Conservation (phyloP, 2,329 filamentous ascomycete species). For the Epichloe coenophiala region DNA sequence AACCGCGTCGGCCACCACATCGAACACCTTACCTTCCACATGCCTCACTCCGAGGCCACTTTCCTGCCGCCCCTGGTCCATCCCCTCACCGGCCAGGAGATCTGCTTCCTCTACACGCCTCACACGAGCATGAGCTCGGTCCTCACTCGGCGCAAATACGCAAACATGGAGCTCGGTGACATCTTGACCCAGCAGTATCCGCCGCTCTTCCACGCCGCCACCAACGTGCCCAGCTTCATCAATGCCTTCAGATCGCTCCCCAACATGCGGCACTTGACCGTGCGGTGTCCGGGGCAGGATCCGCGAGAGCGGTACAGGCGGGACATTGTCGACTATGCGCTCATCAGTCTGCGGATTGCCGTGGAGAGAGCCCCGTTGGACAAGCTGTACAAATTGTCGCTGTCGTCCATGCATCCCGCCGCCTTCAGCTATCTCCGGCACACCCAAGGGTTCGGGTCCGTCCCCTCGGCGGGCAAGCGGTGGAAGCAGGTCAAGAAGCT, state of each 20-base stretch:
- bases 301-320: slow-evolving; percentile 57
- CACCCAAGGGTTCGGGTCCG: slow-evolving; percentile 58
- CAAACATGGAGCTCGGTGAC: slow-evolving; percentile 64
- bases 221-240: slow-evolving; percentile 76
- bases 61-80: slow-evolving; percentile 78
- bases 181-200: slow-evolving; percentile 78
- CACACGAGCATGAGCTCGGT: slow-evolving; percentile 51
- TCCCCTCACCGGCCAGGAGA: slow-evolving; percentile 61
- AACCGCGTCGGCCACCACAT: slow-evolving; percentile 67
- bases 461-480: slow-evolving; percentile 54
- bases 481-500: slow-evolving; percentile 71
- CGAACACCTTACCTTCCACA: slow-evolving; percentile 62
- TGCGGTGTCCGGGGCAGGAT: slow-evolving; percentile 63
- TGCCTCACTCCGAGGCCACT: slow-evolving; percentile 64
- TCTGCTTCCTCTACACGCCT: slow-evolving; percentile 70
- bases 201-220: slow-evolving; percentile 77
- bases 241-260: slow-evolving; percentile 55
- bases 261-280: slow-evolving; percentile 59
- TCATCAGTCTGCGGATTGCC: slow-evolving; percentile 76
- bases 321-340: slow-evolving; percentile 72
- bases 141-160: slow-evolving; percentile 61
- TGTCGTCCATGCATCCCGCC: slow-evolving; percentile 60
- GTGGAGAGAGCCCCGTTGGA: slow-evolving; percentile 58
- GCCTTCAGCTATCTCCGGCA: slow-evolving; percentile 69
- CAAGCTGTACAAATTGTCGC: slow-evolving; percentile 54